A percentile compares a stretch with the other conserved stretches of the same genome.
Conservation (phyloP, 495 filamentous ascomycete species). For the Hypoxylon fragiforme region DNA sequence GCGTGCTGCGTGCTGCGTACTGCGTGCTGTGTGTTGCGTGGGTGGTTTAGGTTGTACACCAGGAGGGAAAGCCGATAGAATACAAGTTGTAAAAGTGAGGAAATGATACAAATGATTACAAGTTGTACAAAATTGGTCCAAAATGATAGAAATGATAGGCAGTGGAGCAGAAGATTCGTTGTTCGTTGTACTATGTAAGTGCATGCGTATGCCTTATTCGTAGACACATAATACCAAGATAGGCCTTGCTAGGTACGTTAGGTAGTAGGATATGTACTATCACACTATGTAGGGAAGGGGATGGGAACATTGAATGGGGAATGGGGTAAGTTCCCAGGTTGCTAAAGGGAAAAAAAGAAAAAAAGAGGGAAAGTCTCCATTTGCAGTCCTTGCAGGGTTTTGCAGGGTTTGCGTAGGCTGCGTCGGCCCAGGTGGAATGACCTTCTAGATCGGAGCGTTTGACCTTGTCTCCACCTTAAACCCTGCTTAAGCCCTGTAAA, state of each 20-base stretch:
- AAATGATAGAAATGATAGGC: neutral
- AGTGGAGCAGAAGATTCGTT: constrained; percentile 14
- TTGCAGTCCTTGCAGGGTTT: no score
- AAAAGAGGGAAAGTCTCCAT: constrained; percentile 7
- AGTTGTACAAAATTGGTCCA: neutral
- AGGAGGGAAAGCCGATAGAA: no score
- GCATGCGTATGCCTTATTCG: constrained; percentile 9
- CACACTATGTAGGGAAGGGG: no score
- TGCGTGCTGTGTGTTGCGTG: no score
- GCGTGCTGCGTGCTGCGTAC: no score
- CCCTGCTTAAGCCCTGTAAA: no score
- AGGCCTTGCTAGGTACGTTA: neutral
- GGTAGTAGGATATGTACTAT: neutral
- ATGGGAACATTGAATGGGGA: constrained; percentile 15
- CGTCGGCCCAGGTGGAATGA: no score
- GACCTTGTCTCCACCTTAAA: no score
- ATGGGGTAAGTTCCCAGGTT: constrained; percentile 7
- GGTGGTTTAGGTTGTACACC: constrained; percentile 5
- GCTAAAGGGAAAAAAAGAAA: constrained; percentile 4
- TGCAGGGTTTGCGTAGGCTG: constrained; percentile 29
- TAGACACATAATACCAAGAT: neutral
- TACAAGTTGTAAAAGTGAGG: no score
- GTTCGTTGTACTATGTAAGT: constrained; percentile 16
- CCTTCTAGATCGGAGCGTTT: no score
- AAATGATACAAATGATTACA: neutral